Base-by-base conservation (phyloP, 73 alveolate species). In the Paraurostyla sp. region DNA sequence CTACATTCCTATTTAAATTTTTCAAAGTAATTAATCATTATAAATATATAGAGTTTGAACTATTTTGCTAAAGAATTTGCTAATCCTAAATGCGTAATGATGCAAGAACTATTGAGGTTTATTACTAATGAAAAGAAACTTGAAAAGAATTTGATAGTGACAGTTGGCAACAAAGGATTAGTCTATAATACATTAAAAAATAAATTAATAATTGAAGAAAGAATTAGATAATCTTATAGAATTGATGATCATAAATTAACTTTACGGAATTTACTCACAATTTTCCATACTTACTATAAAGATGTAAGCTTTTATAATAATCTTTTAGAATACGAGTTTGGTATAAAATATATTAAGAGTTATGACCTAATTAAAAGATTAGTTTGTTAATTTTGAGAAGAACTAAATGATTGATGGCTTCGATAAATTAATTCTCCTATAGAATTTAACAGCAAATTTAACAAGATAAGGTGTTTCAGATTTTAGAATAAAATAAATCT, bases 281-380 rank as follows among this genome's bases (percentile, higher is more conserved):
- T 65, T 9, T 65, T 65, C 25, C 2, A 32, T 22, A 65, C 82
- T 30, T 65, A 38, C 25, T 35, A 38, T 22, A 65, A 65, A 40
- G 82, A 65, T 65, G 82, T 65, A 65, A 65, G 78, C 9, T 60
- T 27, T 60, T 7, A 11, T 38, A 7, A 65, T 65, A 6, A 65
- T 65, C 32, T 13, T 65, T 65, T 65, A 35, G 58, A 65, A 65
- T 9, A 20, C 32, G 7, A 38, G 29, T 35, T 38, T 65, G 6
- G 46, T 65, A 2, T 9, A 32, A 38, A 13, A 25, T 3, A 35
- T 65, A 18, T 40, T 65, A 1, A 1, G 41, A 16, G 4, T 42
- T 13, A 35, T 65, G 7, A 22, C 25, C 7, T 9, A 9, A 9
- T 30, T 38, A 30, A n/a, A 2, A 9, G 41, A 65, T 18, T 40